phyloP scores from a whole-genome alignment of 179 eudicot species.

The Amaranthus tricolor region DNA sequence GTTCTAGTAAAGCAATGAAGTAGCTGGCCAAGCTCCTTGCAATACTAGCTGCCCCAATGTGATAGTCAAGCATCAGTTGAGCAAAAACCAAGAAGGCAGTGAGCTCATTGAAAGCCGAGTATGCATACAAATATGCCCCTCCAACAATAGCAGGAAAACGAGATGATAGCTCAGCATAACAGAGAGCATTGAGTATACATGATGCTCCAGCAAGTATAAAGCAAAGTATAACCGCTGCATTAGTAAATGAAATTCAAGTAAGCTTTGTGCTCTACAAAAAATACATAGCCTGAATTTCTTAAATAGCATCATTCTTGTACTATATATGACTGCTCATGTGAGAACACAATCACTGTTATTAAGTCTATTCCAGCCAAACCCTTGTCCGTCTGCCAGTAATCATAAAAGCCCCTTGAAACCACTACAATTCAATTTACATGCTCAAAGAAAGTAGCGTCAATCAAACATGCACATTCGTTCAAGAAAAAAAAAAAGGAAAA shows the following conservation, averaged over 20 bases:
- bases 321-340: conserved; percentile 5
- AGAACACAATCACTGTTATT: neutral
- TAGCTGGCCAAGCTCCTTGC: conserved; percentile 92
- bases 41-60: conserved; percentile 97
- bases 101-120: conserved; percentile 94
- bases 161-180: conserved; percentile 93
- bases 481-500: neutral
- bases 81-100: conserved; percentile 95
- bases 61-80: conserved; percentile 94
- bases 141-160: conserved; percentile 97
- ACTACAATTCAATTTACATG: neutral
- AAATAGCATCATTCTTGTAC: neutral
- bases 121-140: conserved; percentile 89
- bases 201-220: conserved; percentile 87
- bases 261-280: conserved; percentile 5
- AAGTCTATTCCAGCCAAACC: neutral
- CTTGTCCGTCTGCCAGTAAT: neutral
- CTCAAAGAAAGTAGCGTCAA: neutral
- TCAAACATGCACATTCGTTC: conserved; percentile 3
- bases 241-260: conserved; percentile 1
- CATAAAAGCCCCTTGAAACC: neutral
- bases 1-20: conserved; percentile 56
- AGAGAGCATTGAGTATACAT: conserved; percentile 90
- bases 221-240: conserved; percentile 90
- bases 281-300: neutral